Conservation (phyloP, 1,284 basidiomycete species). For the Heterobasidion parviporum region DNA sequence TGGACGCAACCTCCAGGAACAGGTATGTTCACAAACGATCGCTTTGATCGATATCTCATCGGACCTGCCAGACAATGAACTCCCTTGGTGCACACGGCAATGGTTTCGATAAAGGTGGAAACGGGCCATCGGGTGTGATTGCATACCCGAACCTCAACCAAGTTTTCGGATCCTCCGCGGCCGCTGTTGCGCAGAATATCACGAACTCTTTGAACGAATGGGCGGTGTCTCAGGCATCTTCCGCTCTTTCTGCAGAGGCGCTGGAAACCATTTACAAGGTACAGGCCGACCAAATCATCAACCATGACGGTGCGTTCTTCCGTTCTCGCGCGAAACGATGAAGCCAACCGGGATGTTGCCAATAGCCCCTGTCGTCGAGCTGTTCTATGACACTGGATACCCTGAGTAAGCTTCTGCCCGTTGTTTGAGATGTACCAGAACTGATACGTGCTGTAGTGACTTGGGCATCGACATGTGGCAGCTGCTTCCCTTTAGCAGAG, state of each 20-base stretch:
- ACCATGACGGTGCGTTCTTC: slow-evolving; percentile 28
- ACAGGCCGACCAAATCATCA: slow-evolving; percentile 36
- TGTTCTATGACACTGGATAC: slow-evolving; percentile 21
- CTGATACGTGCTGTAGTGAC: slow-evolving; percentile 17
- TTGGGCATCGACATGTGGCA: slow-evolving; percentile 44
- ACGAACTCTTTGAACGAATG: slow-evolving; percentile 24
- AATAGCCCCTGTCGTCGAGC: slow-evolving; percentile 35
- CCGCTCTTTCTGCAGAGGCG: slow-evolving; percentile 29
- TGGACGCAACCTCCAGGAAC: background rate
- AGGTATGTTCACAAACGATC: slow-evolving; percentile 11
- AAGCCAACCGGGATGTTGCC: background rate
- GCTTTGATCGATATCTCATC: background rate
- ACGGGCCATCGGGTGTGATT: slow-evolving; percentile 34
- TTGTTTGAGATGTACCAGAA: background rate
- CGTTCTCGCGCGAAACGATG: background rate
- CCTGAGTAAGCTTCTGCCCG: background rate
- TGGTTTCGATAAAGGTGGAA: slow-evolving; percentile 25
- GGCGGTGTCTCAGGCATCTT: slow-evolving; percentile 32
- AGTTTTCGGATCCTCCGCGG: slow-evolving; percentile 30
- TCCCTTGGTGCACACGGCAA: slow-evolving; percentile 26
- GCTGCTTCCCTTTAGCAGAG: slow-evolving; percentile 46
- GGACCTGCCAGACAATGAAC: slow-evolving; percentile 30
- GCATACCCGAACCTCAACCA: slow-evolving; percentile 39
- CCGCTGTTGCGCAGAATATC: slow-evolving; percentile 24
- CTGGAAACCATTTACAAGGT: slow-evolving; percentile 31